Conservation (phyloP, 164 flowering plant genomes). For the Tinospora cordifolia region DNA sequence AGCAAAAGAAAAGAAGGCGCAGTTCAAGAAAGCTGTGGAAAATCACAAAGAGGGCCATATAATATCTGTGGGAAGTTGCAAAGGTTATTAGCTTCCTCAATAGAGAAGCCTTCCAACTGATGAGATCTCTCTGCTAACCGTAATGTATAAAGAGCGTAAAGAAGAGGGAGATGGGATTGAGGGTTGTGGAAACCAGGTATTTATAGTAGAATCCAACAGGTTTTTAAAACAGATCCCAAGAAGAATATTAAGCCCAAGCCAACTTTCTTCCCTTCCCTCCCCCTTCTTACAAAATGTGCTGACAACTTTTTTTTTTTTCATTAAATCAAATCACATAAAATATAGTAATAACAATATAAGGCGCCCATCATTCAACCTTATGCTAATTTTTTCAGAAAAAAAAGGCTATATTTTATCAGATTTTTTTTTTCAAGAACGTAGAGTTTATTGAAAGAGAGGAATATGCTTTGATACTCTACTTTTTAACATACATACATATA, state of each 20-base stretch:
- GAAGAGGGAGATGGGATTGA: not conserved
- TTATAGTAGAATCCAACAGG: slow-evolving; percentile 12
- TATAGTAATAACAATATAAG: not conserved
- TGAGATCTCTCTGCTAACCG: not conserved
- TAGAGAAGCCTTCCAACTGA: not conserved
- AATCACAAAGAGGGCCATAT: slow-evolving; percentile 25
- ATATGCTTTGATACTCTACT: no score
- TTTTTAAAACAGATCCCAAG: slow-evolving; percentile 20
- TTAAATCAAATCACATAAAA: slow-evolving; percentile 5
- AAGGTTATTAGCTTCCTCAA: not conserved
- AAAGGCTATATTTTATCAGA: no score
- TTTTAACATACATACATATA: no score
- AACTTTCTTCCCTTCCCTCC: not conserved
- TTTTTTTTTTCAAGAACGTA: no score
- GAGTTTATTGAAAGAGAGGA: no score
- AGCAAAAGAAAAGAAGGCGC: slow-evolving; percentile 6
- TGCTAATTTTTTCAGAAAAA: no score
- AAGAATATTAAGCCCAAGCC: slow-evolving; percentile 15
- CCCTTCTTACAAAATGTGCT: slow-evolving; percentile 14
- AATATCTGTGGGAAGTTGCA: not conserved
- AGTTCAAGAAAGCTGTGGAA: slow-evolving; percentile 51
- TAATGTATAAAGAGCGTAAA: not conserved
- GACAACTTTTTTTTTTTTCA: slow-evolving; percentile 25
- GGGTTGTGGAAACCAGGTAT: slow-evolving; percentile 3
- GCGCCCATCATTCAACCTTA: slow-evolving; percentile 22